These are phyloP conservation scores for Diaporthe sp. DNA, from an alignment of 2,329 filamentous ascomycete genomes.

Conservation along the genomic window DNA sequence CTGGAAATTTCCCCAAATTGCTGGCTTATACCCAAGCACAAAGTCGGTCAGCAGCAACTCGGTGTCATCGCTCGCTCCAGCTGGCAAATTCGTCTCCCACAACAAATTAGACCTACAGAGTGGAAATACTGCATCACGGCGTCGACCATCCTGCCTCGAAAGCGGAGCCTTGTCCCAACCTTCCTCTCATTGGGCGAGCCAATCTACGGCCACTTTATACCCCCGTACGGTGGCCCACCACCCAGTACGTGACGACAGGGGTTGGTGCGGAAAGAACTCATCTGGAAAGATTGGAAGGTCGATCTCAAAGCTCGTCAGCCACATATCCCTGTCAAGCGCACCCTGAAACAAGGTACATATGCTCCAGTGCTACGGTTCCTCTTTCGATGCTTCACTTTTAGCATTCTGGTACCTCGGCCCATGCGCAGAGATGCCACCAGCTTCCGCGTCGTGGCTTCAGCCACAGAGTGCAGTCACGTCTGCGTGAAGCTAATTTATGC, in stretches of 20 bases:
- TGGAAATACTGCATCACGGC: conserved; percentile 11
- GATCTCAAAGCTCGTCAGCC: conserved; percentile 36
- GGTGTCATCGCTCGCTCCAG: conserved; percentile 19
- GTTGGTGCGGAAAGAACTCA: conserved; percentile 36
- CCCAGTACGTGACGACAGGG: conserved; percentile 32
- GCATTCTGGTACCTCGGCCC: conserved; percentile 26
- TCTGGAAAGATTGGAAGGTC: conserved; percentile 41
- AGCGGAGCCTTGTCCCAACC: conserved; percentile 15
- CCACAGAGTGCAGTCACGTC: neutral
- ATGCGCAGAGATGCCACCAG: conserved; percentile 5
- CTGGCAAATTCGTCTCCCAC: neutral
- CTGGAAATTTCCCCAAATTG: conserved; percentile 14
- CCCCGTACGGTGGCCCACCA: conserved; percentile 12
- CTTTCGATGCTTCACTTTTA: conserved; percentile 33
- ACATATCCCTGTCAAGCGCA: conserved; percentile 36
- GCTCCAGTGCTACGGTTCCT: conserved; percentile 40
- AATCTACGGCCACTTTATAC: conserved; percentile 21
- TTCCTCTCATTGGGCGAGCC: conserved; percentile 23
- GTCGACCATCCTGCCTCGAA: conserved; percentile 12
- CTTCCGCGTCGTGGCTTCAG: conserved; percentile 11
- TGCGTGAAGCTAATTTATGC: neutral
- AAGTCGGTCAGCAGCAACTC: conserved; percentile 13
- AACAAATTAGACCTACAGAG: neutral
- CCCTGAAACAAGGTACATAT: conserved; percentile 42
- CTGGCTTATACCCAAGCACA: conserved; percentile 22